phyloP scores from a whole-genome alignment of 2,329 filamentous ascomycete genomes.

The Ophiocordyceps sinensis region DNA sequence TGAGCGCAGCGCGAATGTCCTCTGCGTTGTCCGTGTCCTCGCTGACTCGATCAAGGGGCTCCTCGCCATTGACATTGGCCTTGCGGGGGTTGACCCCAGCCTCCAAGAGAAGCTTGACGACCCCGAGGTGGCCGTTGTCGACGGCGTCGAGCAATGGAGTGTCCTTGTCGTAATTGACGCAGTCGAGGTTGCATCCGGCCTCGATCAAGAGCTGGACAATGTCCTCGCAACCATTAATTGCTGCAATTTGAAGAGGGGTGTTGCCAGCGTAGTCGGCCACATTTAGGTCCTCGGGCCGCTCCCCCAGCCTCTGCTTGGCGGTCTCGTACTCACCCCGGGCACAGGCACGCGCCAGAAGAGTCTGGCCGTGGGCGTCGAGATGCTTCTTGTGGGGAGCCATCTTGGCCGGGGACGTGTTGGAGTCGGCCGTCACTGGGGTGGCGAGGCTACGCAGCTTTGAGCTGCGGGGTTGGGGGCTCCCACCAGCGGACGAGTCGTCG shows the following conservation, averaged over 20 bases:
- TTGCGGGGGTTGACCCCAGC: conserved; percentile 85
- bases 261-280: conserved; percentile 91
- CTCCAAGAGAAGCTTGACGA: conserved; percentile 70
- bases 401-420: conserved; percentile 51
- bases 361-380: conserved; percentile 84
- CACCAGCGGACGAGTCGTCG: conserved; percentile 49
- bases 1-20: conserved; percentile 58
- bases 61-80: conserved; percentile 82
- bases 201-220: conserved; percentile 81
- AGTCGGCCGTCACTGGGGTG: conserved; percentile 40
- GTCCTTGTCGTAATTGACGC: conserved; percentile 66
- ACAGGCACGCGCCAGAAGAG: conserved; percentile 77
- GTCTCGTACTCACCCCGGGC: conserved; percentile 69
- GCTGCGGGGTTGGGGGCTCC: conserved; percentile 42
- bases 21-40: conserved; percentile 63
- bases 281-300: conserved; percentile 78
- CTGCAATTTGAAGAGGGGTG: conserved; percentile 84
- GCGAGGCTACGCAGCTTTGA: conserved; percentile 42
- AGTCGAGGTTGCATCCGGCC: conserved; percentile 73
- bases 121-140: conserved; percentile 83
- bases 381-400: conserved; percentile 68
- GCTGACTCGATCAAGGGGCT: conserved; percentile 73
- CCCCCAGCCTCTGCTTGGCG: conserved; percentile 59
- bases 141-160: conserved; percentile 93
- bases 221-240: conserved; percentile 70